Percentiles rank a stretch among this genome's conserved stretches.
Conservation (phyloP, 2,329 filamentous ascomycete species). For the Cladophialophora chaetospira region DNA sequence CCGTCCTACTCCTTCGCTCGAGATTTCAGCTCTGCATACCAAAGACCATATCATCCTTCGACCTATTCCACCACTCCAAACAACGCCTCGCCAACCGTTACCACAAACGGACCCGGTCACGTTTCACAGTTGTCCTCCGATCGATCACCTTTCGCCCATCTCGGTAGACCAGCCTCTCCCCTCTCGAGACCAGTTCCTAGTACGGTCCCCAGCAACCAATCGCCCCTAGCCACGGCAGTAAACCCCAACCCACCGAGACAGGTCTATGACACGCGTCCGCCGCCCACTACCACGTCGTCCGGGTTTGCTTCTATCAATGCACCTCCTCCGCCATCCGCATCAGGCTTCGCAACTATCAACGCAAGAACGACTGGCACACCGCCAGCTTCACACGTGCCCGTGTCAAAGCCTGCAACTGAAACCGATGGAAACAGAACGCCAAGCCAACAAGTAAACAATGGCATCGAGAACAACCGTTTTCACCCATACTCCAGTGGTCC, state of each 20-base stretch:
- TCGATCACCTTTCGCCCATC: slow-evolving; percentile 12
- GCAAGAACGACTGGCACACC: slow-evolving; percentile 22
- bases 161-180: slow-evolving; percentile 23
- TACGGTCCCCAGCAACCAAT: slow-evolving; percentile 16
- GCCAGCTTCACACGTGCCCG: slow-evolving; percentile 13
- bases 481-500: slow-evolving; percentile 19
- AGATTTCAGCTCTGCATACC: slow-evolving; percentile 16
- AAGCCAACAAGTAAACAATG: slow-evolving; percentile 12
- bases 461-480: slow-evolving; percentile 23
- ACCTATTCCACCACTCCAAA: slow-evolving; percentile 22
- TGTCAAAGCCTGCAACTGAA: slow-evolving; percentile 9
- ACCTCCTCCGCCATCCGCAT: slow-evolving; percentile 20
- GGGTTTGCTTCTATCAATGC: slow-evolving; percentile 33
- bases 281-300: slow-evolving; percentile 25
- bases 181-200: slow-evolving; percentile 14
- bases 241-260: slow-evolving; percentile 23
- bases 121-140: slow-evolving; percentile 11
- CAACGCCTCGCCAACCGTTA: slow-evolving; percentile 7
- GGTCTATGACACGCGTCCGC: slow-evolving; percentile 32
- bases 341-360: slow-evolving; percentile 33
- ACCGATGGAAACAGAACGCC: slow-evolving; percentile 17
- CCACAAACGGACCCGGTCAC: slow-evolving; percentile 19
- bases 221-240: slow-evolving; percentile 17
- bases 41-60: slow-evolving; percentile 22
- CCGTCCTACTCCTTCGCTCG: slow-evolving; percentile 27